Evolutionary conservation across 2,329 filamentous ascomycete species (phyloP), one percentile per base, ranked within the genome.

Genomic region (Botrytis fabae): DNA sequence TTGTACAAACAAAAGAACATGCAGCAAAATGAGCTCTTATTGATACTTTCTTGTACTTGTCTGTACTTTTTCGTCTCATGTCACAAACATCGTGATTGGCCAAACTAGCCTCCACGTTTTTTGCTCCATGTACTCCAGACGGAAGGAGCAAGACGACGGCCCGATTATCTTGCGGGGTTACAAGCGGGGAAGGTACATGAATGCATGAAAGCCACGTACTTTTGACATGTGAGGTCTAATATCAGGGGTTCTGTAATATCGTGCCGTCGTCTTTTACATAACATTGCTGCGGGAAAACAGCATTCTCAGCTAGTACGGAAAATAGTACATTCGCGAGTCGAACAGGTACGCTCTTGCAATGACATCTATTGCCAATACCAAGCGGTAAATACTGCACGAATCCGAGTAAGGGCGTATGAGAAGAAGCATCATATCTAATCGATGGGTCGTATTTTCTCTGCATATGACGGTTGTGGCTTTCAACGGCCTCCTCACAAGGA

Each of bases 151-250:
- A 66, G 22, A 51, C 18, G 63, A n/a, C 32, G 28, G 44, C 32
- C 63, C 28, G 28, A 46, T 65, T 65, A 65, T 65, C 28, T 65
- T 66, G 63, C 63, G 16, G 35, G 32, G 46, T 54, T 54, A 40
- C 64, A 68, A 28, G 64, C 46, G 46, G 64, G 25, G 64, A 40
- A 68, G 64, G 10, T 64, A 42, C 42, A 64, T 35, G 4, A 4
- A 4, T 32, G 25, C 25, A 54, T 54, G 25, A 16, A n/a, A 54
- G 62, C 62, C 62, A 64, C 35, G 62, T 35, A 46, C 42, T 63
- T 63, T n/a, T 44, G 46, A n/a, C 25, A 51, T 51, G 10, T 51
- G 46, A 48, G 46, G 46, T 20, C 25, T 6, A 14, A 51, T n/a
- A 51, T 51, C 32, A 14, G 44, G 42, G 22, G 32, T 64, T 12